Evolutionary conservation across 768 basidiomycete species (phyloP), one percentile per base, ranked within the genome.

Genomic region (Phylloporus sp.): DNA sequence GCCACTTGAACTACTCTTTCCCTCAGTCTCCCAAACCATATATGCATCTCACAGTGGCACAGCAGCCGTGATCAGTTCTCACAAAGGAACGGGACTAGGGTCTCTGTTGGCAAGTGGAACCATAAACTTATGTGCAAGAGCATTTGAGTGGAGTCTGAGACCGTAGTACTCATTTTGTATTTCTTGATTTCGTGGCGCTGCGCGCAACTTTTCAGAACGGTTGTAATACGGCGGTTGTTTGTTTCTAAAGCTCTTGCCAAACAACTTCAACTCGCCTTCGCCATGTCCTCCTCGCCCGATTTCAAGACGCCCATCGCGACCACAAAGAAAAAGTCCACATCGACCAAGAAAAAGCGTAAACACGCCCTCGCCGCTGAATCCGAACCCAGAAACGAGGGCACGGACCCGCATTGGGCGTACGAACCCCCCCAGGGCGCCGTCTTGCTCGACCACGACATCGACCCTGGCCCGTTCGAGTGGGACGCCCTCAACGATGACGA

Each of bases 381-480:
- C 59, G 1, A 64, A 15, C 72, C 65, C 9, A 76, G 71, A 59
- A 77, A 80, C 46, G 79, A 82, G 59, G 80, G 79, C 24, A 63
- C 63, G 17, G 70, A 82, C 57, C 71, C 71, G 1, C 66, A 75
- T 44, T 82, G 81, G 80, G 78, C 71, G 0, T 88, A 81, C 55
- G 58, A 69, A 49, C 81, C 84, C 1, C 84, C 85, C 7, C 48
- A 64, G 2, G 81, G 77, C 8, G 67, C 73, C n/a, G 63, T 68
- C 8, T 60, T 74, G 14, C 58, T 83, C n/a, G 71, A 79, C 38
- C 65, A 75, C 47, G 54, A 64, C 20, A 65, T 68, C 13, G 76
- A 82, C 47, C 50, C 8, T 3, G 69, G 71, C 2, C 70, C 73
- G 3, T 85, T 85, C 55, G 86, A 87, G 55, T 89, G 84, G 84